phyloP scores from a whole-genome alignment of 257 asterid species.

The Fraxinus pennsylvanica region DNA sequence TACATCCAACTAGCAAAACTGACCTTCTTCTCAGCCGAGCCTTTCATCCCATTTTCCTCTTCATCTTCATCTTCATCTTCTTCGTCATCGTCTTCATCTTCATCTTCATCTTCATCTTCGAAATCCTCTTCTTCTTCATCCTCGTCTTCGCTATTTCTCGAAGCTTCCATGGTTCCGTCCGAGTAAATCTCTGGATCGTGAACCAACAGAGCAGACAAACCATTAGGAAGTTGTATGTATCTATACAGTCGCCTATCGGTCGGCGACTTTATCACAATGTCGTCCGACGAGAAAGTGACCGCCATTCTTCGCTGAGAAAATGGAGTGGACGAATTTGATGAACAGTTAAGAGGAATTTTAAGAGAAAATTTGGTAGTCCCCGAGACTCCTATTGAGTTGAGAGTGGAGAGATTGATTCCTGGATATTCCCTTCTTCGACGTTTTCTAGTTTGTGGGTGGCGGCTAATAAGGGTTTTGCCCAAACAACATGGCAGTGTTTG shows the following conservation, averaged over 20 bases:
- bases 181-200: slow-evolving; percentile 95
- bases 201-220: slow-evolving; percentile 80
- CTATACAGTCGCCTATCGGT: slow-evolving; percentile 86
- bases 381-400: background rate
- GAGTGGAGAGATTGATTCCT: background rate
- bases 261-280: slow-evolving; percentile 72
- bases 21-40: slow-evolving; percentile 73
- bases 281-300: slow-evolving; percentile 67
- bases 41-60: slow-evolving; percentile 41
- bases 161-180: slow-evolving; percentile 27
- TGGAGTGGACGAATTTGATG: background rate
- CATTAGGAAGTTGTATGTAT: slow-evolving; percentile 74
- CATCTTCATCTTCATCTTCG: slow-evolving; percentile 35
- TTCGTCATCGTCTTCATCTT: slow-evolving; percentile 31
- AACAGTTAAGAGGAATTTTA: background rate
- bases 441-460: background rate
- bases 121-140: slow-evolving; percentile 42
- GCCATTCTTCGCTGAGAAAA: slow-evolving; percentile 42
- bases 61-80: slow-evolving; percentile 30
- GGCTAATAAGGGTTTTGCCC: background rate
- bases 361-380: background rate
- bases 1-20: slow-evolving; percentile 14
- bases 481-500: background rate
- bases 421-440: background rate
- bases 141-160: slow-evolving; percentile 29